A percentile compares a stretch with the other conserved stretches of the same genome.
phyloP scores from a whole-genome alignment of 495 filamentous ascomycete species.

The Xylaria palmicola region DNA sequence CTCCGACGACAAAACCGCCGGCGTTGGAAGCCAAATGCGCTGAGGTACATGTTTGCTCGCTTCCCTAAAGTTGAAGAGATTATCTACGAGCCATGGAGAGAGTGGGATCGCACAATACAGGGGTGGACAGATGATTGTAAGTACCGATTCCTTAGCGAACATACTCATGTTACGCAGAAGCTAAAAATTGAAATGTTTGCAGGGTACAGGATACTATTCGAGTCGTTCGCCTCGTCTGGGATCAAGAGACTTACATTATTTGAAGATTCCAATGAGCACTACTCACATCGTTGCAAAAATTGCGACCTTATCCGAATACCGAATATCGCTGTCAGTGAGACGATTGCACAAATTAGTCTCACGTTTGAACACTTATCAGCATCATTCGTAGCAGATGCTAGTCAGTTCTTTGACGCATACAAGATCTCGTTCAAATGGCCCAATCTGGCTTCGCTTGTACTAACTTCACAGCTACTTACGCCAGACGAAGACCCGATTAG shows the following conservation, averaged over 20 bases:
- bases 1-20: not conserved
- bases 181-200: not conserved
- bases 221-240: not conserved
- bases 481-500: slow-evolving; percentile 15
- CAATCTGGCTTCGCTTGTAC: slow-evolving; percentile 20
- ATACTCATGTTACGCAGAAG: not conserved
- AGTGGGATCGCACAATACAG: slow-evolving; percentile 13
- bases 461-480: slow-evolving; percentile 27
- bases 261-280: not conserved
- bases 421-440: slow-evolving; percentile 25
- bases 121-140: slow-evolving; percentile 12
- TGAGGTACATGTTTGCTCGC: not conserved
- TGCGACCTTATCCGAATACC: slow-evolving; percentile 19
- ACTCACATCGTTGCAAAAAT: not conserved
- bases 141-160: not conserved
- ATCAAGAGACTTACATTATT: not conserved
- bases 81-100: slow-evolving; percentile 17
- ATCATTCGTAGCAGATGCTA: slow-evolving; percentile 28
- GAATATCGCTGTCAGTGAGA: slow-evolving; percentile 5
- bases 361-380: slow-evolving; percentile 28
- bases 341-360: slow-evolving; percentile 18
- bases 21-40: not conserved
- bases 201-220: not conserved
- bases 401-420: slow-evolving; percentile 23
- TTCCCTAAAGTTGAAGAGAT: slow-evolving; percentile 15